phyloP scores from a whole-genome alignment of 2,329 filamentous ascomycete genomes.

The Chrysosporium queenslandicum region DNA sequence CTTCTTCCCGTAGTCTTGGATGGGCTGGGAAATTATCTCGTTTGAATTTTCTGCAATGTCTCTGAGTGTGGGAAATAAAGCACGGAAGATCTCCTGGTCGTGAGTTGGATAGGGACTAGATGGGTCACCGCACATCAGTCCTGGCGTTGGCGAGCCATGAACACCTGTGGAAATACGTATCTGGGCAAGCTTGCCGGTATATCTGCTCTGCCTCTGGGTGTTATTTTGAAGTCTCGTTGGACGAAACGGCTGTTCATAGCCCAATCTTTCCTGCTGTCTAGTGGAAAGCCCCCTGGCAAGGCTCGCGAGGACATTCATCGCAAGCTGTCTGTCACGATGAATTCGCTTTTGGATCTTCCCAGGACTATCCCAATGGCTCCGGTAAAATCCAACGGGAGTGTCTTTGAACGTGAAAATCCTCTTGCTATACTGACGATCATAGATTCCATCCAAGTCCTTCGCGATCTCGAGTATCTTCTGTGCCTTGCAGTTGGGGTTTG shows the following conservation, averaged over 20 bases:
- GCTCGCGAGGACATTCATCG: neutral
- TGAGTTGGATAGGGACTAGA: no score
- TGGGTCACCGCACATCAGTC: neutral
- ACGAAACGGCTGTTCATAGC: no score
- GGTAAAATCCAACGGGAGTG: neutral
- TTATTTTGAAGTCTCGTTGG: neutral
- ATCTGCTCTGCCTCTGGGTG: no score
- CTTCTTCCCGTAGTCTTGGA: neutral
- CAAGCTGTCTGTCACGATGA: neutral
- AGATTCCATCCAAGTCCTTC: neutral
- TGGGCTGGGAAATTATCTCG: neutral
- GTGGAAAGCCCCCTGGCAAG: neutral
- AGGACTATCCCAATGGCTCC: neutral
- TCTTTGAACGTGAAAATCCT: neutral
- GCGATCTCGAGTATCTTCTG: neutral
- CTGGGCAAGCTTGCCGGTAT: no score
- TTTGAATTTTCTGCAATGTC: neutral
- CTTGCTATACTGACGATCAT: neutral
- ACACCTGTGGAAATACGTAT: no score
- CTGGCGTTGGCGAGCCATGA: no score
- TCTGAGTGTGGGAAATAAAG: neutral
- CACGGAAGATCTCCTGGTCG: neutral
- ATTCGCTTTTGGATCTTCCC: neutral
- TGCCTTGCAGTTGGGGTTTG: neutral
- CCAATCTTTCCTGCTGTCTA: neutral